Evolutionary conservation across 2,329 filamentous ascomycete genomes (phyloP), one percentile per base, ranked within the genome.

Genomic region (Raffaelea albimanens): DNA sequence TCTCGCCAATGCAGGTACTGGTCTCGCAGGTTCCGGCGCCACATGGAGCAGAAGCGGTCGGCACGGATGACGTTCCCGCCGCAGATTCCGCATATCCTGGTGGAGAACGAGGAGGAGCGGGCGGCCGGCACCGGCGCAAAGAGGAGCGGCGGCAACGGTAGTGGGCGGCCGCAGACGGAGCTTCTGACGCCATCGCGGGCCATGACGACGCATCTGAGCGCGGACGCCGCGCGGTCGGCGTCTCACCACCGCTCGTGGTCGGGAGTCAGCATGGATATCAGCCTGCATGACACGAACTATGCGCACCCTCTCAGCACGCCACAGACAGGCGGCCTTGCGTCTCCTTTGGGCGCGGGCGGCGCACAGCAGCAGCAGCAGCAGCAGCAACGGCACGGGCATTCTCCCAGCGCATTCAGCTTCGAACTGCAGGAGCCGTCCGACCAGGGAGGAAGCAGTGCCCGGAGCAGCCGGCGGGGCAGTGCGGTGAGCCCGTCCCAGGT

Each of bases 81-180:
- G 3, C 80, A 87, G 55, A 84, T 95, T 22, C 91, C 91, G 0
- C 88, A 95, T 59, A 95, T 97, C 52, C 82, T 87, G 52, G 85
- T 96, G 20, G 88, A 96, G 54, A 85, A 91, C 49, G 83, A 87
- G 53, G 77, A 79, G 40, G 75, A 51, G 39, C 33, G 44, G 33
- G 25, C 49, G 39, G 55, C 34, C n/a, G 46, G 9, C 43, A 36
- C 16, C 29, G 21, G 14, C 43, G 19, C 22, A 5, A 43, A 45
- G 36, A 29, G 29, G 43, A 20, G 43, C 49, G 45, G 45, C 57
- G 51, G 42, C 59, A 59, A 53, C n/a, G n/a, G n/a, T n/a, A n/a
- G n/a, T n/a, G 25, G 13, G 8, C 41, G 20, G 11, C 44, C 22
- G 19, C 31, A 9, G 31, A 38, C 34, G 58, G 55, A 54, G 52